Conservation (phyloP, 73 alveolate species). For the Paramecium primaurelia region DNA sequence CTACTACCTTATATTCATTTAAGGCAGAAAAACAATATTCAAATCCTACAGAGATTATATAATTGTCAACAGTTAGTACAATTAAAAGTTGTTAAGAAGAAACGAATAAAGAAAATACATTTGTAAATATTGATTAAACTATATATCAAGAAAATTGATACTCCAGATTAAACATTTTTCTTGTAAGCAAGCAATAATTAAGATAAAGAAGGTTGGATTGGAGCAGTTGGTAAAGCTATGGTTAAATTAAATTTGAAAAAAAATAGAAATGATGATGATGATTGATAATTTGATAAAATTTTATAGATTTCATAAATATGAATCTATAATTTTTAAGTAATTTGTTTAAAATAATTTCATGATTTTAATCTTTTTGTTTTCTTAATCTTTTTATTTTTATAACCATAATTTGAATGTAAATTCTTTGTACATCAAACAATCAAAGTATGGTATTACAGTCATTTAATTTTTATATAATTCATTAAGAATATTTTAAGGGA, state of each 20-base stretch:
- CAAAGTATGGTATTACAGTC: neutral
- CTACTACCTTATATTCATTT: conserved; percentile 72
- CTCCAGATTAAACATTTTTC: conserved; percentile 68
- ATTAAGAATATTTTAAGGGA: neutral
- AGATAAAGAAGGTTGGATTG: conserved; percentile 92
- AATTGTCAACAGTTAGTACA: conserved; percentile 69
- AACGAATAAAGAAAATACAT: conserved; percentile 66
- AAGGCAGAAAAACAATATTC: conserved; percentile 71
- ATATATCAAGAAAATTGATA: conserved; percentile 78
- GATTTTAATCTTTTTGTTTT: neutral
- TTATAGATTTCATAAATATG: neutral
- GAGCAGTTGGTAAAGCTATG: conserved; percentile 92
- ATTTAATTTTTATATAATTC: neutral
- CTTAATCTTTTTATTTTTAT: neutral
- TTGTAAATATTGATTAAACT: conserved; percentile 56
- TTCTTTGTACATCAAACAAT: neutral
- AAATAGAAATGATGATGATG: conserved; percentile 58
- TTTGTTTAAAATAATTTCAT: neutral
- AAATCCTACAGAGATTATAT: conserved; percentile 83
- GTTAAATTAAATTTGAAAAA: conserved; percentile 67
- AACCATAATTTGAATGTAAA: neutral
- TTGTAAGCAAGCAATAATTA: conserved; percentile 81
- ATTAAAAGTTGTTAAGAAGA: conserved; percentile 84
- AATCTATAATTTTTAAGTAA: neutral
- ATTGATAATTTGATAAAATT: neutral